Evolutionary conservation across 2,329 filamentous ascomycete species (phyloP), one percentile per base, ranked within the genome.

Genomic region (Lasiodiplodia theobromae): DNA sequence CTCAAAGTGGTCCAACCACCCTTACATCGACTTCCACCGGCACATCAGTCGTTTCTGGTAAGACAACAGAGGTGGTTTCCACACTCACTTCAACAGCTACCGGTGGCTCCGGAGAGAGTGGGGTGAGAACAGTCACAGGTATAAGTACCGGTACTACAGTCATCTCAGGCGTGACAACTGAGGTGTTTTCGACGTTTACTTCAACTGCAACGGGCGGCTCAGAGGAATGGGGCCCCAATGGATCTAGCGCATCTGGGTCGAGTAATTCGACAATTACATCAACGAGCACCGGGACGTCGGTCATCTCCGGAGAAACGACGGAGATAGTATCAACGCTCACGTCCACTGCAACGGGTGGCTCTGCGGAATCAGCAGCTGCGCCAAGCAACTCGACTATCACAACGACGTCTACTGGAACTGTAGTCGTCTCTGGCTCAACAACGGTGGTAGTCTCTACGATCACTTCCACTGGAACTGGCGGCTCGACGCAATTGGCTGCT

Each of bases 41-140:
- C 23, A 40, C 37, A 10, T 52, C 62, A 16, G 54, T 25, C 2
- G 28, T 25, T 23, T 56, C 51, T 10, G 63, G 63, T 11, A 51
- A n/a, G 3, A 56, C 63, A 10, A 57, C 21, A 12, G 34, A 44
- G 14, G 62, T 47, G 12, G 56, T 52, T 53, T 57, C 58, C 6
- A 52, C 68, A 11, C 70, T 68, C 0, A 54, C 70, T 18, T 54
- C 63, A 4, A 62, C 58, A 10, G 58, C 40, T 40, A 62, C 38
- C 6, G 40, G 58, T 10, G 10, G 58, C 28, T 57, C 54, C 6
- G 40, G 4, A 18, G 40, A 44, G 40, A 44, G 14, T 18, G 25
- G 37, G 4, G 67, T 52, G 28, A 57, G 28, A 16, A 69, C 69
- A 5, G 21, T 40, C 25, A 47, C 44, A 44, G 57, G 4, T 11